Base-by-base conservation (phyloP, 129 eudicot species). In the Flaveria robusta region DNA sequence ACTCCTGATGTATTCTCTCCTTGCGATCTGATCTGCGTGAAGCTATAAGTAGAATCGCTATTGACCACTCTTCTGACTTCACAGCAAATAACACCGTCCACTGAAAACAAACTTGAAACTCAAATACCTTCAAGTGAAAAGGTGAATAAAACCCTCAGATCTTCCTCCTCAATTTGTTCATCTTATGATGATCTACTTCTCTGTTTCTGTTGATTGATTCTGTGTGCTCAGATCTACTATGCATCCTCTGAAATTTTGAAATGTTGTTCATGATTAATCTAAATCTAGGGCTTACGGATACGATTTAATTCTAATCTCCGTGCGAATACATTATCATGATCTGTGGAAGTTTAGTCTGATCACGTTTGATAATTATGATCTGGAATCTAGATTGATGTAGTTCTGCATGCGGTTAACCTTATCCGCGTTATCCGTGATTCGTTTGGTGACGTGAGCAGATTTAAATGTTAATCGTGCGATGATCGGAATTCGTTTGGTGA, bases 211-310 rank as follows among this genome's bases (percentile, higher is more conserved):
- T 31, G n/a, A 50, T 75, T 31, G 34, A 49, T 75, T 37, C 22
- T 29, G 9, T 67, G 18, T 39, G 14, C 22, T 77, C 49, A 67
- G 74, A 77, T 77, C 81, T 67, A 68, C 68, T 67, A 51, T 4
- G 20, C 54, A 7, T 39, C 26, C 51, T 46, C 52, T 18, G 15
- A 31, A 27, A 46, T 6, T 45, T 52, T 13, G 26, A 66, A 77
- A 51, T 77, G 56, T 10, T 27, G 68, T 51, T 68, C 68, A 77
- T 67, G 31, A 77, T 67, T 16, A 54, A 50, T 37, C 18, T 19
- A 29, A 70, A 68, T 58, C 81, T 77, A 77, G 69, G 75, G 81
- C 70, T 68, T 77, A 43, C 27, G 19, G 68, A 77, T 68, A 66
- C 8, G 47, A 51, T 50, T 76, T 23, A n/a, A 20, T n/a, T 37